phyloP scores from a whole-genome alignment of 352 stramenopile genomes.

The Poterioochromonas sp. region DNA sequence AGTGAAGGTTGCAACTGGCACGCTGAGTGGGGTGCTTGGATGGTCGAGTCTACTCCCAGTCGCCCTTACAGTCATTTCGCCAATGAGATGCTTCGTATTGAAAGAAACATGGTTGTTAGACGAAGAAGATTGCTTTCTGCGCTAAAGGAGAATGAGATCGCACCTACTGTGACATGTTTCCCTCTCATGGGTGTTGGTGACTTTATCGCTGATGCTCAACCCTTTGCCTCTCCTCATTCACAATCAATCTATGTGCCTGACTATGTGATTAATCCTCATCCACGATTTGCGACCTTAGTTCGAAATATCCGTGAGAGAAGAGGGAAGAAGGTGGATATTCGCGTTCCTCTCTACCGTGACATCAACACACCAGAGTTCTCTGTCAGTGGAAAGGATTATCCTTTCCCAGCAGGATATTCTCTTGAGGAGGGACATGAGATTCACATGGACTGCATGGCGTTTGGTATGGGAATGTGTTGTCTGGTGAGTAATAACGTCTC shows the following conservation, averaged over 20 bases:
- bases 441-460: constrained; percentile 99
- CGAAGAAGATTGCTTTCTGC: constrained; percentile 82
- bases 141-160: constrained; percentile 86
- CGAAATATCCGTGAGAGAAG: constrained; percentile 89
- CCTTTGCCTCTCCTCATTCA: background rate
- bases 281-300: constrained; percentile 92
- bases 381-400: background rate
- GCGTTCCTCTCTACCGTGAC: constrained; percentile 49
- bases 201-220: background rate
- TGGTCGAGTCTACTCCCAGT: constrained; percentile 84
- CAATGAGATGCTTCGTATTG: constrained; percentile 74
- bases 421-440: constrained; percentile 48
- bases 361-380: constrained; percentile 9
- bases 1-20: constrained; percentile 91
- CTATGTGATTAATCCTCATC: constrained; percentile 94
- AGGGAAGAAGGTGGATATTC: constrained; percentile 73
- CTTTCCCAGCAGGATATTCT: background rate
- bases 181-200: constrained; percentile 11
- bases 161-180: constrained; percentile 67
- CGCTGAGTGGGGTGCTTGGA: constrained; percentile 95
- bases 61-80: constrained; percentile 66
- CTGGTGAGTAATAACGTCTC: constrained; percentile 46
- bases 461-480: constrained; percentile 99
- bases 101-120: constrained; percentile 93
- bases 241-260: constrained; percentile 18